A percentile compares a stretch with the other conserved stretches of the same genome.
These are phyloP conservation scores for Aspergillus oerlinghausenensis DNA, from an alignment of 2,329 filamentous ascomycete species.

Conservation along the genomic window DNA sequence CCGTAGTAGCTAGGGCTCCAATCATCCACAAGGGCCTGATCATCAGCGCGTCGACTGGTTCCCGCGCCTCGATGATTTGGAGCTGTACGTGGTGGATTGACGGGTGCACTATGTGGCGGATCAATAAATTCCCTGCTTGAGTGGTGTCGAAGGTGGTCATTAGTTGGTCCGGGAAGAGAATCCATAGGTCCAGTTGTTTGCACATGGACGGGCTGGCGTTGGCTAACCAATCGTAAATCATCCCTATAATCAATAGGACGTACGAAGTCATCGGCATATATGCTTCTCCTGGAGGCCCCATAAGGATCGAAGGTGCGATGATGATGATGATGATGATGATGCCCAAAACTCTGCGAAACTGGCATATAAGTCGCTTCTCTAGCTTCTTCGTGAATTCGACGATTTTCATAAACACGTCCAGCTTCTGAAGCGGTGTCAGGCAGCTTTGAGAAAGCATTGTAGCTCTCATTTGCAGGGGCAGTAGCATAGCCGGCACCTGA, in stretches of 20 bases:
- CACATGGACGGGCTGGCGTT: conserved; percentile 11
- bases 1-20: conserved; percentile 1
- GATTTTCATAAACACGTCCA: conserved; percentile 15
- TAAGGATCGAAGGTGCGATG: conserved; percentile 13
- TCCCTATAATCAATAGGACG: conserved; percentile 29
- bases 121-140: conserved; percentile 9
- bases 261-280: conserved; percentile 36
- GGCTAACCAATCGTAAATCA: conserved; percentile 16
- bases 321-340: conserved; percentile 16
- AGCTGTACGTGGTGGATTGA: conserved; percentile 10
- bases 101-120: conserved; percentile 8
- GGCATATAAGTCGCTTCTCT: conserved; percentile 6
- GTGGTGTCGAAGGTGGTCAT: conserved; percentile 10
- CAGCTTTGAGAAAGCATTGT: conserved; percentile 13
- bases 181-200: conserved; percentile 14
- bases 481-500: conserved; percentile 13
- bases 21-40: conserved; percentile 11
- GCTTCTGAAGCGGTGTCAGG: conserved; percentile 11
- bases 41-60: conserved; percentile 9
- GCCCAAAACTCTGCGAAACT: conserved; percentile 10
- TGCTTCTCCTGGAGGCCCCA: conserved; percentile 18
- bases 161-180: conserved; percentile 9
- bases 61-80: conserved; percentile 9
- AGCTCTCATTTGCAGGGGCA: conserved; percentile 15
- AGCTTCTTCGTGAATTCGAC: conserved; percentile 14